Evolutionary conservation across 495 filamentous ascomycete species (phyloP), one percentile per base, ranked within the genome.

Genomic region (Mytilinidion resinicola): DNA sequence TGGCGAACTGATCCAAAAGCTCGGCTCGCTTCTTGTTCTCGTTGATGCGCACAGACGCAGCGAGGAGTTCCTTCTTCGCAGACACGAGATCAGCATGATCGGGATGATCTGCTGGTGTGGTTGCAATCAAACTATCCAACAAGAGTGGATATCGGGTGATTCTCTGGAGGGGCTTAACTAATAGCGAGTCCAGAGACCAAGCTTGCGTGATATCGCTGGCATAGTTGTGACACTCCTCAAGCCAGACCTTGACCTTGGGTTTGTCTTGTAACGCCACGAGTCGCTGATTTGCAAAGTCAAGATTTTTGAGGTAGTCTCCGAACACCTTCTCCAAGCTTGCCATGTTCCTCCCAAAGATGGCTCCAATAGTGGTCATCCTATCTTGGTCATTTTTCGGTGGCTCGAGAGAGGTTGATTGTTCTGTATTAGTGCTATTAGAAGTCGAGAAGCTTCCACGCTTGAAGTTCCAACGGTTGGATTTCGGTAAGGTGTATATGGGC

Each of bases 151-250:
- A 99, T 62, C 95, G 96, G 33, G 89, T 78, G 34, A 97, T 82
- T 36, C 93, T 81, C 73, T 99, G 93, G 62, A 92, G 86, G 9
- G 93, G 93, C 71, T 99, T 99, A 57, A 99, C 89, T 12, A 99
- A 79, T 36, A 99, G 76, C 5, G 93, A 91, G 69, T 96, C 90
- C 50, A 99, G 73, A 67, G 95, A 85, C 95, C 95, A 97, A 4
- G 95, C 91, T 8, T 78, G 79, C 0, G 93, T 99, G 25, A 99
- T 76, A 67, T 96, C 95, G 53, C 86, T 83, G 0, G 91, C 91
- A 66, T 86, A 89, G 38, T 88, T 80, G 60, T 87, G 88, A 68
- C 93, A 99, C 70, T 96, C 93, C 56, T 86, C 84, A 34, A 96
- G 75, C 93, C 93, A 99, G 50, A 95, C 85, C 38, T 84, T 82